These are phyloP conservation scores for Eucalyptus pauciflora DNA, from an alignment of 345 rosid genomes.

Conservation along the genomic window DNA sequence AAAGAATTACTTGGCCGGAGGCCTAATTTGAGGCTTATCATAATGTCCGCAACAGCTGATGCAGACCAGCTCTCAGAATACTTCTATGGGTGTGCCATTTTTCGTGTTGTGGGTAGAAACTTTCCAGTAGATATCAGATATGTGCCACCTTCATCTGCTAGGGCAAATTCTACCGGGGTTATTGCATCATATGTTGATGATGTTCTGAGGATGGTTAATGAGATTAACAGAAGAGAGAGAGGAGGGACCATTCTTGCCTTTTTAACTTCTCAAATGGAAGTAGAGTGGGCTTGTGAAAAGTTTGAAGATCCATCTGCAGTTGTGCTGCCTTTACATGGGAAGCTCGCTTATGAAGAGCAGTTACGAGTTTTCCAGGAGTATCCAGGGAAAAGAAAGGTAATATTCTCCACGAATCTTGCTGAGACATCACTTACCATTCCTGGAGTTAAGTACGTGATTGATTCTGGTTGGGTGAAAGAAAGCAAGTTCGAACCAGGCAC, in stretches of 20 bases:
- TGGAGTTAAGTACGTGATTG: slow-evolving; percentile 83
- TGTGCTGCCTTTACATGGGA: slow-evolving; percentile 79
- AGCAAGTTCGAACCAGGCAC: slow-evolving; percentile 60
- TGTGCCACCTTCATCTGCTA: slow-evolving; percentile 28
- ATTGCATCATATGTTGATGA: slow-evolving; percentile 51
- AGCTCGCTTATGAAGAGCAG: slow-evolving; percentile 70
- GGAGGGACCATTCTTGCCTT: slow-evolving; percentile 87
- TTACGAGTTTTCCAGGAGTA: slow-evolving; percentile 42
- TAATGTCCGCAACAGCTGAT: slow-evolving; percentile 97
- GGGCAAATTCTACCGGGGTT: slow-evolving; percentile 13
- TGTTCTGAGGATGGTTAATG: slow-evolving; percentile 47
- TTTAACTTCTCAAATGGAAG: slow-evolving; percentile 84
- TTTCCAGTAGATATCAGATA: slow-evolving; percentile 75
- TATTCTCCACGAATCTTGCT: slow-evolving; percentile 91
- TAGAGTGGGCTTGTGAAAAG: slow-evolving; percentile 86
- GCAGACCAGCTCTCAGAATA: slow-evolving; percentile 65
- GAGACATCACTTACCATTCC: slow-evolving; percentile 95
- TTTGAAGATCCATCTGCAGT: slow-evolving; percentile 45
- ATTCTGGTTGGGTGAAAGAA: slow-evolving; percentile 82
- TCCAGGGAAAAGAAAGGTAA: slow-evolving; percentile 69
- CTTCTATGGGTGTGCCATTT: slow-evolving; percentile 52
- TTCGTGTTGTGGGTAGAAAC: slow-evolving; percentile 55
- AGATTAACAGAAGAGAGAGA: slow-evolving; percentile 47
- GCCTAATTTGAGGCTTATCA: slow-evolving; percentile 54
- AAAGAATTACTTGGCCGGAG: slow-evolving; percentile 48